Conservation (phyloP, 768 basidiomycete genomes). For the Tubosaeta sp. region DNA sequence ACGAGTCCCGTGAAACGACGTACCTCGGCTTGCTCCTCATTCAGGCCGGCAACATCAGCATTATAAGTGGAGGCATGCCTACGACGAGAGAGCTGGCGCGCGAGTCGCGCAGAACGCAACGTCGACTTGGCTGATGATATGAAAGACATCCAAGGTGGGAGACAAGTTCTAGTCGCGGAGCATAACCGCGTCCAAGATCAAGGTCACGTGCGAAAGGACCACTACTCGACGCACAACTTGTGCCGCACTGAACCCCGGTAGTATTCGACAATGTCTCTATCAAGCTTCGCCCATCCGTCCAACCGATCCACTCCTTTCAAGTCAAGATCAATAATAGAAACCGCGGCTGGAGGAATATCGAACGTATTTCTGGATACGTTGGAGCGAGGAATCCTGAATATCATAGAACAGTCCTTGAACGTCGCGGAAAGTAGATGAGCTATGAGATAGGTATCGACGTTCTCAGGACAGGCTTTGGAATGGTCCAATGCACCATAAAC, state of each 20-base stretch:
- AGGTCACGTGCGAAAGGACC: constrained; percentile 7
- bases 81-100: background rate
- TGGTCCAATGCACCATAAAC: constrained; percentile 35
- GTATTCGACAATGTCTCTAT: constrained; percentile 55
- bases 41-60: constrained; percentile 67
- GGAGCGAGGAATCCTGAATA: constrained; percentile 35
- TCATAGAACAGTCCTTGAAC: constrained; percentile 94
- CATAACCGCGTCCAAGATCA: constrained; percentile 10
- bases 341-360: constrained; percentile 29
- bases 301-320: constrained; percentile 67
- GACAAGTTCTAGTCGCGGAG: constrained; percentile 4
- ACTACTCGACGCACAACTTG: constrained; percentile 21
- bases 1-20: constrained; percentile 12
- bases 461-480: constrained; percentile 33
- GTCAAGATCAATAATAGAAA: constrained; percentile 85
- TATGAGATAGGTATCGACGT: constrained; percentile 60
- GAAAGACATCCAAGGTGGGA: constrained; percentile 14
- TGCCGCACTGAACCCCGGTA: constrained; percentile 29
- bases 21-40: constrained; percentile 78
- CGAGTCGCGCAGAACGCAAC: constrained; percentile 1
- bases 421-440: constrained; percentile 86
- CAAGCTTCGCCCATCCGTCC: constrained; percentile 67
- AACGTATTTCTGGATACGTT: constrained; percentile 23
- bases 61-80: constrained; percentile 58
- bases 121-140: constrained; percentile 11